Evolutionary conservation across 75 land plant genomes (phyloP), one percentile per base, ranked within the genome.

Genomic region (Pseudotsuga menziesii): DNA sequence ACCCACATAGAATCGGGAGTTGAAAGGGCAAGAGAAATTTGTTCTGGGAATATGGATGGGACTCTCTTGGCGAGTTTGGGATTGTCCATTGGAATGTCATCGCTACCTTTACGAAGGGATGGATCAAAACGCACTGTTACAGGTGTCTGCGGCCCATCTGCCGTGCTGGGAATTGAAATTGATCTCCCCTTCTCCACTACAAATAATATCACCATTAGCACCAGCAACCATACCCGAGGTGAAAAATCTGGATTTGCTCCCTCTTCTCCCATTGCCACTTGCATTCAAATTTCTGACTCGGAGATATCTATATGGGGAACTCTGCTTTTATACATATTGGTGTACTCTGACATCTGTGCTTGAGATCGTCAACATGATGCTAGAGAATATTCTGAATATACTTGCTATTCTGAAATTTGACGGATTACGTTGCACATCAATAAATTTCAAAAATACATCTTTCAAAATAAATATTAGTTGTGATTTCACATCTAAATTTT

Each of bases 131-230:
- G 77, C 27, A 81, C 81, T 5, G 98, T 93, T 26, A 75, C 87
- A 12, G 98, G 98, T 59, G 27, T 19, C 73, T 93, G 94, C 5
- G 98, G 98, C 15, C 98, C 98, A n/a, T 96, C 90, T 19, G 84
- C 73, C 11, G 97, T 93, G 32, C 87, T 90, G 7, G 98, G 97
- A 23, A 90, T 89, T 20, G 22, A 92, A 23, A 90, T 89, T 20
- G 22, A 19, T 39, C 32, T 57, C 23, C 73, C 61, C 8, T 35
- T n/a, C 20, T 26, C 72, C 44, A 20, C 44, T 69, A 39, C 9
- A 7, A 69, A 8, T 8, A 36, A 6, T 17, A 20, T 5, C 32
- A 35, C 9, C 41, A 69, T 0, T 9, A 69, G 9, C 5, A 69
- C 3, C 23, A 69, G 8, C 12, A 39, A 8, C 41, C 11, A 9